Conservation (phyloP, 2,329 filamentous ascomycete genomes). For the Pseudophaeomoniella oleicola region DNA sequence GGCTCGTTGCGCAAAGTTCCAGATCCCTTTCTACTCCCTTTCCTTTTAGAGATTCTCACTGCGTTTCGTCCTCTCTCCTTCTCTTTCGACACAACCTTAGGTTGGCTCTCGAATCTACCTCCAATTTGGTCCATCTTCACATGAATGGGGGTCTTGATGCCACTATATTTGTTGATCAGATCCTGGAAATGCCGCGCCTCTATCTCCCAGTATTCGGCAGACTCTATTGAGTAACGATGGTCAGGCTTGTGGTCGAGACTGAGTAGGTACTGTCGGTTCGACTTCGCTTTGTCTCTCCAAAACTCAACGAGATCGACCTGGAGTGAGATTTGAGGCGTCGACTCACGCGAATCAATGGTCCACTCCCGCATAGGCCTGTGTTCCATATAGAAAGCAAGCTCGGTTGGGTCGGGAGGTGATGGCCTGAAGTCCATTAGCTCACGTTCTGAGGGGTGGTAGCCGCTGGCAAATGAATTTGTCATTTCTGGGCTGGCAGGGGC, state of each 20-base stretch:
- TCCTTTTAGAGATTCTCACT: neutral
- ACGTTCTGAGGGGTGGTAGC: neutral
- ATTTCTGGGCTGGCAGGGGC: neutral
- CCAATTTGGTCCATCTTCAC: neutral
- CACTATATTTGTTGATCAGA: neutral
- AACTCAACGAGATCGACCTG: neutral
- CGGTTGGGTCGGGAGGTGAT: neutral
- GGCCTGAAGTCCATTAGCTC: neutral
- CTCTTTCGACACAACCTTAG: neutral
- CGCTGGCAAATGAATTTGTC: neutral
- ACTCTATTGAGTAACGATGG: neutral
- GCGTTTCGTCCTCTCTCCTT: neutral
- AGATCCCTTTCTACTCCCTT: no score
- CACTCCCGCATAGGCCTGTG: neutral
- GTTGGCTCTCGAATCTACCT: neutral
- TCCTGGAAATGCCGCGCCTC: neutral
- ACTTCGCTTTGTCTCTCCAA: neutral
- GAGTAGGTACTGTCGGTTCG: neutral
- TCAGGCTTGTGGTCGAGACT: neutral
- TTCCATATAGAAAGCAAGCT: neutral
- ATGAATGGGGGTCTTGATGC: neutral
- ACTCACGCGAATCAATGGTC: neutral
- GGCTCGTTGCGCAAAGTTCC: no score
- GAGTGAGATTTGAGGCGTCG: neutral
- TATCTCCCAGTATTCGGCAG: neutral